Percentiles rank a stretch among this genome's conserved stretches.
Conservation (phyloP, 495 filamentous ascomycete genomes). For the Coniosporium apollinis region DNA sequence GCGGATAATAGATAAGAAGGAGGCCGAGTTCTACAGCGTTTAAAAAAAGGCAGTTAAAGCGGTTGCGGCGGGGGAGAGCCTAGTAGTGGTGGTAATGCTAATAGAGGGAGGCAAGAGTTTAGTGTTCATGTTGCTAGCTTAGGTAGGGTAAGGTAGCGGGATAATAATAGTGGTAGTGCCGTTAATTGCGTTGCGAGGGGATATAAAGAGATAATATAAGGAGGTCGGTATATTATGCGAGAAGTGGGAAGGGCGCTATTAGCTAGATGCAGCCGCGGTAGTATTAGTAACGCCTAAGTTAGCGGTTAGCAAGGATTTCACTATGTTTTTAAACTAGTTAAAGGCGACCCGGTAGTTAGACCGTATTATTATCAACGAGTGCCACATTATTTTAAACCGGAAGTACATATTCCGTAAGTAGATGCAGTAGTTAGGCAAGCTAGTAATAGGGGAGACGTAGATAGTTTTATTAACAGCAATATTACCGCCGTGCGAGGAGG, state of each 20-base stretch:
- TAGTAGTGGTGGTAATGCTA: background rate
- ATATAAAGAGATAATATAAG: conserved; percentile 2
- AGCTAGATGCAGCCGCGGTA: background rate
- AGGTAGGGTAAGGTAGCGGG: background rate
- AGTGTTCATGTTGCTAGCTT: conserved; percentile 4
- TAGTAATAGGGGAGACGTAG: background rate
- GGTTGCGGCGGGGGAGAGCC: background rate
- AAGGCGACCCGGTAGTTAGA: background rate
- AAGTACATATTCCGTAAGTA: background rate
- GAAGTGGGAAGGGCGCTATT: background rate
- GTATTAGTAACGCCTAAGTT: conserved; percentile 2
- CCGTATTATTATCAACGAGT: conserved; percentile 6
- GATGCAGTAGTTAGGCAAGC: conserved; percentile 2
- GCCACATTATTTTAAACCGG: conserved; percentile 1
- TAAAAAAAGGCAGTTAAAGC: background rate
- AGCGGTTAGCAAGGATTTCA: conserved; percentile 1
- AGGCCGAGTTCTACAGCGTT: background rate
- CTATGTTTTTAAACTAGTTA: background rate
- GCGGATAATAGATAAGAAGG: background rate
- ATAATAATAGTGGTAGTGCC: conserved; percentile 4
- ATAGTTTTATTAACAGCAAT: conserved; percentile 4
- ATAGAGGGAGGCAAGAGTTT: conserved; percentile 5
- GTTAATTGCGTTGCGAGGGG: conserved; percentile 1
- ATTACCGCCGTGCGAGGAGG: conserved; percentile 1
- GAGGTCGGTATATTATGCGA: conserved; percentile 1